Base-by-base conservation (phyloP, 352 stramenopile species). In the Globisporangium cederbergense region DNA sequence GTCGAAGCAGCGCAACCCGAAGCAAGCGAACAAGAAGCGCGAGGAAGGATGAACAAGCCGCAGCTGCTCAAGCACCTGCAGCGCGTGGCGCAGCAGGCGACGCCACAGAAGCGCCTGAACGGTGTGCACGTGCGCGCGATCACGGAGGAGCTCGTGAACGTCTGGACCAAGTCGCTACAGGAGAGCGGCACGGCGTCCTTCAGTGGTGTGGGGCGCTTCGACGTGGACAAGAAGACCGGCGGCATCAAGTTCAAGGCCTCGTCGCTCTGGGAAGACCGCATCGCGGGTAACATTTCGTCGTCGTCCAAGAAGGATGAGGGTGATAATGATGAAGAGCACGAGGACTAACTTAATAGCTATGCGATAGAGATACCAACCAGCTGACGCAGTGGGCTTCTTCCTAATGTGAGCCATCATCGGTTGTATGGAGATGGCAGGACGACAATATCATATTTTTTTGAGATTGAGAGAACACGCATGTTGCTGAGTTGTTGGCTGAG, bases 11-110 rank as follows among this genome's bases (percentile, higher is more conserved):
- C 13, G 40, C 43, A 49, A 6, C 34, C 46, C 25, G 25, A 28
- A 28, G 25, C 25, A 28, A 28, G 25, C 25, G 25, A 34, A 18
- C 40, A 45, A 22, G 36, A 42, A 42, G 36, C 36, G 10, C 34
- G 25, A 18, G 7, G 2, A 25, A 53, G 18, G 38, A 81, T 81
- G 74, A 81, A 77, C 51, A 85, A 85, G 66, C 36, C 57, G 28
- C 62, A 79, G 60, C 63, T 85, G 45, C 65, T 85, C 67, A 81
- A 82, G 68, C 74, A 85, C 65, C 60, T 85, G 60, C 70, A 80
- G 65, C 62, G 43, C 32, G 70, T 65, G 20, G 76, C 76, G 34
- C 56, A 76, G 61, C 53, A 65, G 59, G 66, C 75, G 43, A 72
- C 75, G 64, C 47, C 60, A 18, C 71, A 66, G 38, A 86, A 86